Conservation (phyloP, 768 basidiomycete genomes). For the Crassisporium funariophilum region DNA sequence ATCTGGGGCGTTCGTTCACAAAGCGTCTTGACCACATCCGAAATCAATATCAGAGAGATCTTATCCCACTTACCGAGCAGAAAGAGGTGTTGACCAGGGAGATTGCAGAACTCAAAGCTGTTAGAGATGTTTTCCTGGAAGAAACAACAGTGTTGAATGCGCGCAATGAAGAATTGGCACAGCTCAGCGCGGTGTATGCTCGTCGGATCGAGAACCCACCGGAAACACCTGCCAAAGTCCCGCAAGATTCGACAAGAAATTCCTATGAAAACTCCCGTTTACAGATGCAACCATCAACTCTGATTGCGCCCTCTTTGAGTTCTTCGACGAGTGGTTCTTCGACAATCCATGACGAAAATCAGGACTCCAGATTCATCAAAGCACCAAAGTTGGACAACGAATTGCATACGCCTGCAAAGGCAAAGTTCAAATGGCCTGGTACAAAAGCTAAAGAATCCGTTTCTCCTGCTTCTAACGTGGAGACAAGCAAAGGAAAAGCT, state of each 20-base stretch:
- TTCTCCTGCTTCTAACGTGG: slow-evolving; percentile 31
- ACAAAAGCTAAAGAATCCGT: slow-evolving; percentile 49
- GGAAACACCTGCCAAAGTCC: slow-evolving; percentile 35
- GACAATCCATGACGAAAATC: slow-evolving; percentile 50
- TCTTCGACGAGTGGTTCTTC: slow-evolving; percentile 49
- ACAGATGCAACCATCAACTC: slow-evolving; percentile 32
- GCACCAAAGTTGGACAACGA: slow-evolving; percentile 49
- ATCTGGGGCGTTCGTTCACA: slow-evolving; percentile 71
- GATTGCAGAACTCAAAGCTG: slow-evolving; percentile 82
- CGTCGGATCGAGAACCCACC: slow-evolving; percentile 69
- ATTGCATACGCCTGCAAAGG: slow-evolving; percentile 50
- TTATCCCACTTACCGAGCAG: slow-evolving; percentile 81
- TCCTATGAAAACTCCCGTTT: slow-evolving; percentile 32
- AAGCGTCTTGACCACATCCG: slow-evolving; percentile 87
- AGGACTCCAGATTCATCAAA: slow-evolving; percentile 39
- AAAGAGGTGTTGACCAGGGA: slow-evolving; percentile 80
- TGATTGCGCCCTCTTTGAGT: slow-evolving; percentile 40
- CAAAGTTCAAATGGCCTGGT: slow-evolving; percentile 75
- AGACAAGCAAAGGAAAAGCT: slow-evolving; percentile 38
- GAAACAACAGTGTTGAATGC: slow-evolving; percentile 90
- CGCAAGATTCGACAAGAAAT: slow-evolving; percentile 17
- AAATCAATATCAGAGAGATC: slow-evolving; percentile 83
- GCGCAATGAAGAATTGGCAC: slow-evolving; percentile 90
- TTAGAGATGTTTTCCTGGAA: slow-evolving; percentile 84
- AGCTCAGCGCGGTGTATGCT: slow-evolving; percentile 80